Conservation (phyloP, 2,329 filamentous ascomycete species). For the Zymoseptoria brevis region DNA sequence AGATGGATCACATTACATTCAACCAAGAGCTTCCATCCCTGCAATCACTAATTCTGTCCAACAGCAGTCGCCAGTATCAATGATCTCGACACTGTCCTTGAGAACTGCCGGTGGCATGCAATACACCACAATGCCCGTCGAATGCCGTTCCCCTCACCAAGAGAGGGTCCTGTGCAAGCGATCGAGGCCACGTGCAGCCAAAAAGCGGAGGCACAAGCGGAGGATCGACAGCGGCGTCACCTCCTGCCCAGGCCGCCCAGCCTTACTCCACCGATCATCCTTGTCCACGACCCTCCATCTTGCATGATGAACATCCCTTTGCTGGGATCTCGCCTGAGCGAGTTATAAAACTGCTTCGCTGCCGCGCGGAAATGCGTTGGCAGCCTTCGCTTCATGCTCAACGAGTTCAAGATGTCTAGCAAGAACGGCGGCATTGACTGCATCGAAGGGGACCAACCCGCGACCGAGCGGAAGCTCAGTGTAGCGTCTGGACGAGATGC, state of each 20-base stretch:
- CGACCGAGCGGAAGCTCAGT: constrained; percentile 6
- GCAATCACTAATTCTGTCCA: background rate
- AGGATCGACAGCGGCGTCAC: background rate
- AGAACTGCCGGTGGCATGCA: background rate
- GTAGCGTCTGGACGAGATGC: constrained; percentile 1
- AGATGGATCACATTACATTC: background rate
- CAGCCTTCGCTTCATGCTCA: background rate
- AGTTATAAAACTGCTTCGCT: background rate
- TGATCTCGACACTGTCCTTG: background rate
- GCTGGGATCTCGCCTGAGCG: background rate
- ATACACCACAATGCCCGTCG: background rate
- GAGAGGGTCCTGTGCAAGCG: background rate
- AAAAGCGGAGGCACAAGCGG: background rate
- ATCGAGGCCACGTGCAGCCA: background rate
- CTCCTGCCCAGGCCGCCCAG: background rate
- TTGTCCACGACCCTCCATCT: background rate
- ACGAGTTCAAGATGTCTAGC: background rate
- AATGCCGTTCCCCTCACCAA: background rate
- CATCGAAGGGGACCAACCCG: constrained; percentile 4
- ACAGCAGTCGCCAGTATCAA: background rate
- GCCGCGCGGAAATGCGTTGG: background rate
- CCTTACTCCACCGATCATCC: background rate
- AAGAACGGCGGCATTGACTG: constrained; percentile 8
- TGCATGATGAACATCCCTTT: background rate
- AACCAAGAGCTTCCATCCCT: background rate